A percentile compares a stretch with the other conserved stretches of the same genome.
Conservation (phyloP, 1,139 yeast genomes). For the Candida sanyaensis region DNA sequence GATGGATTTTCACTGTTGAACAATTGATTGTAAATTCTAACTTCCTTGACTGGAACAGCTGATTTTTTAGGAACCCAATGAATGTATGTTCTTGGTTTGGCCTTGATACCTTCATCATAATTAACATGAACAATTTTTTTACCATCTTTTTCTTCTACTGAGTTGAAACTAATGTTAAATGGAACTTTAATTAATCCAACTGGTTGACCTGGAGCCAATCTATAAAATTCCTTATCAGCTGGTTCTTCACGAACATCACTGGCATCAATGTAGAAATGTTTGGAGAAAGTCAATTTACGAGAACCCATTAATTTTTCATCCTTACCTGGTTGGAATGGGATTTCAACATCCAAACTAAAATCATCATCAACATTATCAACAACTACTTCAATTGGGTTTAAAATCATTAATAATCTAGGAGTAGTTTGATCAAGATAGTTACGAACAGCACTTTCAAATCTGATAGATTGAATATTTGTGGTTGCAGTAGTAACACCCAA, state of each 20-base stretch:
- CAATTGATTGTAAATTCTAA: constrained; percentile 83
- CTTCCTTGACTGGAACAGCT: constrained; percentile 63
- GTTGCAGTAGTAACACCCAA: constrained; percentile 95
- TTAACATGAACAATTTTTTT: constrained; percentile 70
- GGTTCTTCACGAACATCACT: constrained; percentile 51
- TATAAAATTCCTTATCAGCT: constrained; percentile 60
- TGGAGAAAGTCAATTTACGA: constrained; percentile 76
- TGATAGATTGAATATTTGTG: constrained; percentile 83
- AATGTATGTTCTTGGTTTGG: constrained; percentile 89
- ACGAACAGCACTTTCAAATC: constrained; percentile 91
- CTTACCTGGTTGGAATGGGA: constrained; percentile 92
- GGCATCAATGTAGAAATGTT: constrained; percentile 81
- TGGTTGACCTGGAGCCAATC: constrained; percentile 91
- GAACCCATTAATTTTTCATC: constrained; percentile 65
- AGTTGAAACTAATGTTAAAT: constrained; percentile 71
- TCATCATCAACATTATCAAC: constrained; percentile 82
- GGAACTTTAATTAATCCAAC: constrained; percentile 97
- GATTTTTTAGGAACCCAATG: constrained; percentile 91
- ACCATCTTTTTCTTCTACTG: constrained; percentile 69
- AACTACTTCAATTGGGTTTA: constrained; percentile 82
- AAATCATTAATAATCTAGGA: constrained; percentile 92
- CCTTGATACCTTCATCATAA: constrained; percentile 63
- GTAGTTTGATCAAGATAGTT: constrained; percentile 85
- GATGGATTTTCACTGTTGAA: constrained; percentile 92
- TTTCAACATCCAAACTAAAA: constrained; percentile 55